phyloP scores from a whole-genome alignment of 1,284 basidiomycete genomes.

The Marasmius oreades region DNA sequence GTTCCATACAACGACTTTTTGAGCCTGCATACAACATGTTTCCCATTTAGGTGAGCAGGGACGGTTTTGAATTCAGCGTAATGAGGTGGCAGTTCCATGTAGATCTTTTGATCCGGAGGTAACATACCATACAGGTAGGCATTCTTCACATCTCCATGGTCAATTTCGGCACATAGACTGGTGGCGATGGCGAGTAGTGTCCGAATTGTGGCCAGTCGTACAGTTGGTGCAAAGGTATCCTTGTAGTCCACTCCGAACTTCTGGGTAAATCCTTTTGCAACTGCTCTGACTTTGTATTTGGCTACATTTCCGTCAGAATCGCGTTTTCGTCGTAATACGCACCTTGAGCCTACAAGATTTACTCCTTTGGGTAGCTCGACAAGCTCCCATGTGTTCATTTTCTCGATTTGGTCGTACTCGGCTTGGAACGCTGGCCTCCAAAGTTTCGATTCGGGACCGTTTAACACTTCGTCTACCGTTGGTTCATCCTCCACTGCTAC shows the following conservation, averaged over 20 bases:
- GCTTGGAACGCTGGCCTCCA: constrained; percentile 8
- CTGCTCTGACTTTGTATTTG: constrained; percentile 12
- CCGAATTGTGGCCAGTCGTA: constrained; percentile 14
- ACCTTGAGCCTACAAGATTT: constrained; percentile 23
- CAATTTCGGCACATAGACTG: constrained; percentile 10
- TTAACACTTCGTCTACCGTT: background rate
- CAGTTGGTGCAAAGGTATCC: constrained; percentile 20
- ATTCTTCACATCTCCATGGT: constrained; percentile 25
- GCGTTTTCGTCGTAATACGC: constrained; percentile 23
- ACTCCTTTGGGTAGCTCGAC: constrained; percentile 14
- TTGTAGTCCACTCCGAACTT: constrained; percentile 13
- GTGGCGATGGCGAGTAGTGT: constrained; percentile 15
- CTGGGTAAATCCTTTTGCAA: constrained; percentile 17
- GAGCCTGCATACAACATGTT: constrained; percentile 15
- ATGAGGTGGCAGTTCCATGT: constrained; percentile 22
- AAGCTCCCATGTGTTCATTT: constrained; percentile 19
- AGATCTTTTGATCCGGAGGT: constrained; percentile 18
- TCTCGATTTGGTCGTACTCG: constrained; percentile 16
- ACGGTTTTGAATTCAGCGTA: constrained; percentile 13
- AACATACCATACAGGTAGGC: constrained; percentile 22
- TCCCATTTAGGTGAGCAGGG: background rate
- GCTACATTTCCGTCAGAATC: constrained; percentile 7
- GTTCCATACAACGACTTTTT: constrained; percentile 21
- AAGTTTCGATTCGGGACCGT: background rate
- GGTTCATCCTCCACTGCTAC: constrained; percentile 6